phyloP scores from a whole-genome alignment of 805 yeast genomes.

The Candida ponderosae region DNA sequence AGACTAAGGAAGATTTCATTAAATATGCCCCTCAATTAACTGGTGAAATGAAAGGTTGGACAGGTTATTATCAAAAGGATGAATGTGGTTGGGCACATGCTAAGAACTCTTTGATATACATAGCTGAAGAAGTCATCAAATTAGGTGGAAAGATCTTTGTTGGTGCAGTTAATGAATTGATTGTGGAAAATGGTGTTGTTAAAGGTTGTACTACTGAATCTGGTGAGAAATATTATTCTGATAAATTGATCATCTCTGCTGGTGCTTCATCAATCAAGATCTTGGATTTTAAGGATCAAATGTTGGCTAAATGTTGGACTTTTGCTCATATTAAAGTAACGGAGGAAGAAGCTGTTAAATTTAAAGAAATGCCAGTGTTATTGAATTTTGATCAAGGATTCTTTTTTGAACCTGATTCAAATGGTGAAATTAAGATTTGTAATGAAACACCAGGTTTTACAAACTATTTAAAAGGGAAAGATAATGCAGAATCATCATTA shows the following conservation, averaged over 20 bases:
- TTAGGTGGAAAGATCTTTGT: conserved; percentile 22
- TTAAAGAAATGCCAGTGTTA: conserved; percentile 24
- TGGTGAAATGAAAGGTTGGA: conserved; percentile 13
- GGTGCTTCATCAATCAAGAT: conserved; percentile 25
- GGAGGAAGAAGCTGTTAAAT: conserved; percentile 17
- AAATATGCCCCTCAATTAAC: neutral
- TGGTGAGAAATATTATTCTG: conserved; percentile 1
- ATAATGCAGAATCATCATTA: conserved; percentile 7
- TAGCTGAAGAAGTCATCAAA: conserved; percentile 15
- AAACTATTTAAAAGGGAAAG: conserved; percentile 5
- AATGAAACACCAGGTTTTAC: conserved; percentile 27
- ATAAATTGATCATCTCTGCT: conserved; percentile 21
- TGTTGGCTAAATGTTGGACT: conserved; percentile 27
- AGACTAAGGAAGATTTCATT: neutral
- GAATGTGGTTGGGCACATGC: conserved; percentile 25
- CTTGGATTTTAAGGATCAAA: conserved; percentile 22
- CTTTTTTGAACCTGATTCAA: conserved; percentile 28
- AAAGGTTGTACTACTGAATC: conserved; percentile 14
- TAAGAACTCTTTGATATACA: conserved; percentile 17
- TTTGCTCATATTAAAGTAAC: conserved; percentile 26
- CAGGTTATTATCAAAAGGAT: conserved; percentile 16
- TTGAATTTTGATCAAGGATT: conserved; percentile 26
- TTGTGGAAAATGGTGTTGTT: too few species aligned
- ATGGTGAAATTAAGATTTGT: conserved; percentile 23
- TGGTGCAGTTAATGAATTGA: conserved; percentile 15